A percentile compares a stretch with the other conserved stretches of the same genome.
These are phyloP conservation scores for Ceratocystis lukuohia DNA, from an alignment of 2,329 filamentous ascomycete species.

Conservation along the genomic window DNA sequence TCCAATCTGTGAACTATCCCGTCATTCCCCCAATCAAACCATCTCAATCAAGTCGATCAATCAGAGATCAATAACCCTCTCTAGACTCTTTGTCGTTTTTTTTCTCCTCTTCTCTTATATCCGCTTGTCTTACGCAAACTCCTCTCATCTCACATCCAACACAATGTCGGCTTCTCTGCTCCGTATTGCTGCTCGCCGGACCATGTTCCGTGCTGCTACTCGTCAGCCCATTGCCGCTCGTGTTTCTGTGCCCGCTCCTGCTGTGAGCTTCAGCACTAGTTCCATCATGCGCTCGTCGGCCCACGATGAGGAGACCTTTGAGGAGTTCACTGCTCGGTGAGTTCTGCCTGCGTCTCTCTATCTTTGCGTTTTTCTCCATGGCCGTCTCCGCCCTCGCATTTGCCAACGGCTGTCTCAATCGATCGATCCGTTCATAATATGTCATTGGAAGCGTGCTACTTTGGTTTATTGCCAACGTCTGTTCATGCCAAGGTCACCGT, in stretches of 20 bases:
- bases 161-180: slow-evolving; percentile 56
- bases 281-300: slow-evolving; percentile 43
- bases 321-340: slow-evolving; percentile 95
- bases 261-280: slow-evolving; percentile 42
- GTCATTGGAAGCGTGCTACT: not conserved
- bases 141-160: slow-evolving; percentile 16
- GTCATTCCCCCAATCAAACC: slow-evolving; percentile 12
- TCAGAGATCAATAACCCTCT: slow-evolving; percentile 22
- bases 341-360: not conserved
- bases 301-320: slow-evolving; percentile 92
- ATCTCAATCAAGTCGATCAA: not conserved
- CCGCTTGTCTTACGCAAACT: not conserved
- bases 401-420: not conserved
- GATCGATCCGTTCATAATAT: not conserved
- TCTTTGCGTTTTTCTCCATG: too few species aligned
- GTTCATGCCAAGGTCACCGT: not conserved
- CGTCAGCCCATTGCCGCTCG: slow-evolving; percentile 45
- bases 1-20: slow-evolving; percentile 1
- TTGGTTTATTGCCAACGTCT: not conserved
- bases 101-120: not conserved
- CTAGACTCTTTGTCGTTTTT: slow-evolving; percentile 23
- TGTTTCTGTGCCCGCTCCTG: slow-evolving; percentile 37
- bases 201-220: slow-evolving; percentile 46
- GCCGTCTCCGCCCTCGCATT: not conserved
- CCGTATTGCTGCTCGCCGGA: slow-evolving; percentile 57